Evolutionary conservation across 2,329 filamentous ascomycete species (phyloP), one percentile per base, ranked within the genome.

Genomic region (Trichoderma aggressivum): DNA sequence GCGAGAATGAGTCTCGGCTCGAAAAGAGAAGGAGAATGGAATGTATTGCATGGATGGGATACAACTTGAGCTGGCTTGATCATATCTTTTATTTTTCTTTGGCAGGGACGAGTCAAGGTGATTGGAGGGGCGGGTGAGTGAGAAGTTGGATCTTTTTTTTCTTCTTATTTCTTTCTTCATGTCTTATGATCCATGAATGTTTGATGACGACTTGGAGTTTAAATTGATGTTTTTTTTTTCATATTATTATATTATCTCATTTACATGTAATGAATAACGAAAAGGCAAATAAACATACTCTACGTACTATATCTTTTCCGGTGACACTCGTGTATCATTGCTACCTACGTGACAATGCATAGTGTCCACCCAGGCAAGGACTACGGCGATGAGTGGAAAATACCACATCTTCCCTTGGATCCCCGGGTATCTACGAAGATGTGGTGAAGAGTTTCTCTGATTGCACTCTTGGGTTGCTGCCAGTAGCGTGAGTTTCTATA

Each of bases 361-460:
- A n/a, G n/a, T n/a, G n/a, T n/a, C n/a, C n/a, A n/a, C n/a, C n/a
- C n/a, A n/a, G n/a, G n/a, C n/a, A n/a, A n/a, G n/a, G n/a, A n/a
- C n/a, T n/a, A n/a, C n/a, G n/a, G n/a, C n/a, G n/a, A n/a, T n/a
- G n/a, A n/a, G n/a, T n/a, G n/a, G n/a, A n/a, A n/a, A n/a, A n/a
- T n/a, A n/a, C n/a, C n/a, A n/a, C n/a, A n/a, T n/a, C n/a, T n/a
- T n/a, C n/a, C n/a, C n/a, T n/a, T n/a, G n/a, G n/a, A n/a, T n/a
- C n/a, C n/a, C n/a, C n/a, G n/a, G n/a, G n/a, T n/a, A n/a, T n/a
- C n/a, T n/a, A 77, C 58, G 71, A 74, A 59, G 76, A 77, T 61
- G 93, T 97, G 72, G 93, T 97, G 24, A 93, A 97, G 81, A 94
- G 93, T 76, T 94, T n/a, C 91, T 80, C 87, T 98, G 78, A 92